Base-by-base conservation (phyloP, 2,329 filamentous ascomycete genomes). In the Fusarium ambrosium region DNA sequence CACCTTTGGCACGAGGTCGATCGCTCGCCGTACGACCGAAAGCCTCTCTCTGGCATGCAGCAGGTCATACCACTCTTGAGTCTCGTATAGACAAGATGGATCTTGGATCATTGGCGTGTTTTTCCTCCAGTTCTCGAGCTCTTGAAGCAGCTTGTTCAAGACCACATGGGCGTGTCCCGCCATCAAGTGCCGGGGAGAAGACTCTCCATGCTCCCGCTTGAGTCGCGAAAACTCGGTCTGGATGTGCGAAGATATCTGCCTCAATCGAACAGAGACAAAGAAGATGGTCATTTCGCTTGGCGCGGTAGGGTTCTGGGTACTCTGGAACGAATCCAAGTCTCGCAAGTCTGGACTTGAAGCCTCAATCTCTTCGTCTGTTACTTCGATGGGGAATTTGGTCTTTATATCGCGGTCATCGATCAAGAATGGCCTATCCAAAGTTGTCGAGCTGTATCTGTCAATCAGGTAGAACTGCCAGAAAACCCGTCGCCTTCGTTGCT, bases 1-100 rank as follows among this genome's bases (percentile, higher is more conserved):
- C 4, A 75, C 69, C 29, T 82, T 83, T 0, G 84, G 82, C 1
- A 84, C 76, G 4, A 84, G 76, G 29, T 86, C 81, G 11, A 87
- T 82, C 0, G 84, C 85, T 1, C 83, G 81, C 51, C 86, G 79
- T 0, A 86, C 73, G 0, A 87, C 79, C 2, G 83, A 77, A 0
- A 87, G 74, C 22, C 80, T 77, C 51, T 87, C 86, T 36, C 85
- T 82, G 6, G 83, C 80, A 2, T 80, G 75, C 4, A 87, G 73
- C 16, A 86, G 80, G 43, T 87, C 84, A 41, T 85, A 86, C 84
- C 84, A 88, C 24, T 85, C 83, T 10, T 82, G 78, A 7, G 79
- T 80, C 64, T 87, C 82, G 43, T 86, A 88, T 0, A 87, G 77
- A n/a, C 81, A 83, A 6, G 75, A 76, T 0, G 84, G 84, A 1